These are phyloP conservation scores for Cyberlindnera xishuangbannaensis DNA, from an alignment of 805 yeast species.

Conservation along the genomic window DNA sequence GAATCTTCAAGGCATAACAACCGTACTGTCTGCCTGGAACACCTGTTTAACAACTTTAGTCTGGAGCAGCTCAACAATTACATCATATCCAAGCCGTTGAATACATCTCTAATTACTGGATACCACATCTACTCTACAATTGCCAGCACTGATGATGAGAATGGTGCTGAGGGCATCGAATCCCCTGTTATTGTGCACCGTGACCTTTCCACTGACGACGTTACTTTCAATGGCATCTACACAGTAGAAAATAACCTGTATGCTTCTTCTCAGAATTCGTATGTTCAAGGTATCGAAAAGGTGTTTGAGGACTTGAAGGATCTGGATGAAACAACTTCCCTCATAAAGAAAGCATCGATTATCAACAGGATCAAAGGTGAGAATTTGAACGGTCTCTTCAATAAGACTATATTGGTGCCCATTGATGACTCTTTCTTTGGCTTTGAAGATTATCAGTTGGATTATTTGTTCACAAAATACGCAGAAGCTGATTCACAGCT, in stretches of 20 bases:
- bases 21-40: too few species aligned
- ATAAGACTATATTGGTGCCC: conserved; percentile 43
- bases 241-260: conserved; percentile 51
- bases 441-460: conserved; percentile 38
- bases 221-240: conserved; percentile 36
- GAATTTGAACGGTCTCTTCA: conserved; percentile 16
- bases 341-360: not conserved
- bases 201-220: conserved; percentile 12
- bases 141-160: too few species aligned
- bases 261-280: conserved; percentile 60
- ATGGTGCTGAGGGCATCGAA: conserved; percentile 3
- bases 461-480: conserved; percentile 33
- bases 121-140: conserved; percentile 13
- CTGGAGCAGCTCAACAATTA: conserved; percentile 10
- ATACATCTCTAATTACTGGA: conserved; percentile 11
- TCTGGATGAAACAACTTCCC: conserved; percentile 31
- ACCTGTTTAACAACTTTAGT: conserved; percentile 4
- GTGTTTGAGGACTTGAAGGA: conserved; percentile 33
- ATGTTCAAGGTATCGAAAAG: conserved; percentile 57
- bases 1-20: too few species aligned
- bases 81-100: conserved; percentile 13
- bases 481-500: conserved; percentile 27
- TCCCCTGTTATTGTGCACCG: conserved; percentile 28
- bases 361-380: conserved; percentile 2
- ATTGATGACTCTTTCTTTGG: conserved; percentile 31